Base-by-base conservation (phyloP, 768 basidiomycete genomes). In the Hypsizygus marmoreus region DNA sequence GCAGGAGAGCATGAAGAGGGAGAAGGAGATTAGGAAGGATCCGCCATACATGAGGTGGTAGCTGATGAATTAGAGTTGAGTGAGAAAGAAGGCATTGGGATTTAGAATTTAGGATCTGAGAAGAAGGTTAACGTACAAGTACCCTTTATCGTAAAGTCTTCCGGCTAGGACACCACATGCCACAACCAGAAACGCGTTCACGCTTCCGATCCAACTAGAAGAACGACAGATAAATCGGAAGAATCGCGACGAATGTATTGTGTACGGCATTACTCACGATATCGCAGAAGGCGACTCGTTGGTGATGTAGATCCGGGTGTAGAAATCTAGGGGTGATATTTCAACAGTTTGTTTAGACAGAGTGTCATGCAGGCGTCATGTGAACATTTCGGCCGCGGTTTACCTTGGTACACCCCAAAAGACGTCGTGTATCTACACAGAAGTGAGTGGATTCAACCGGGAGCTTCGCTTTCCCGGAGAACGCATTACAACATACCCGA, bases 41-140 rank as follows among this genome's bases (percentile, higher is more conserved):
- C 74, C 75, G 14, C 57, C 56, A 6, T 64, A 61, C 2, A 76
- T 35, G 11, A 74, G 49, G 25, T 56, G 46, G 31, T 62, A 60
- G 40, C 68, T 67, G 31, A 30, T 40, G 13, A n/a, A 12, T 17
- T 13, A 39, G 23, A 35, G 3, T 31, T n/a, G n/a, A n/a, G n/a
- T n/a, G n/a, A n/a, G n/a, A n/a, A n/a, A n/a, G n/a, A n/a, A n/a
- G n/a, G n/a, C n/a, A n/a, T n/a, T n/a, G n/a, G n/a, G n/a, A n/a
- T n/a, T n/a, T n/a, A n/a, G n/a, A n/a, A n/a, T n/a, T n/a, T n/a
- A n/a, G n/a, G n/a, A n/a, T n/a, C n/a, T n/a, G n/a, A n/a, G n/a
- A n/a, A n/a, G n/a, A n/a, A n/a, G n/a, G n/a, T n/a, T n/a, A n/a
- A 51, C 70, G 51, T 48, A 72, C 72, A 74, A 77, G 50, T 76